Conservation (phyloP, 2,329 filamentous ascomycete genomes). For the Ascochyta koolunga region DNA sequence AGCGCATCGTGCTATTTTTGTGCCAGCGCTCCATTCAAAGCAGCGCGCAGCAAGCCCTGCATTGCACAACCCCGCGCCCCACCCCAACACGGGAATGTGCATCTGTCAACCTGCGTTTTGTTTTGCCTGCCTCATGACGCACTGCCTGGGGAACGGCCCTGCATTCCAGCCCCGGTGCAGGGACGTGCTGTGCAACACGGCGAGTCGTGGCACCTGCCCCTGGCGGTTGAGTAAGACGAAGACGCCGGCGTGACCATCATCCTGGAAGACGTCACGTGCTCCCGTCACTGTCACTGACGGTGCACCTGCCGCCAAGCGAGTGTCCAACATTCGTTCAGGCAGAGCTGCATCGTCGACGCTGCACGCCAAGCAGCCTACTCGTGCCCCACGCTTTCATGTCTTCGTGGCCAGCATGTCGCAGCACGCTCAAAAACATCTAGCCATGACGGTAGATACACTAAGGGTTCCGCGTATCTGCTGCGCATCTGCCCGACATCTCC, state of each 20-base stretch:
- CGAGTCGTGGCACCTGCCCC: slow-evolving; percentile 1
- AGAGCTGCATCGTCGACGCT: too few species aligned
- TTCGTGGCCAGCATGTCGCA: too few species aligned
- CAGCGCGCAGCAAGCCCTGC: not conserved
- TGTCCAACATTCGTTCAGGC: too few species aligned
- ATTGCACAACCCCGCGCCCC: slow-evolving; percentile 11
- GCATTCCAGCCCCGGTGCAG: not conserved
- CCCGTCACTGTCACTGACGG: too few species aligned
- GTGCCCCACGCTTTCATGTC: too few species aligned
- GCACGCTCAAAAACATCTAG: too few species aligned
- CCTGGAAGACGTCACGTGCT: slow-evolving; percentile 4
- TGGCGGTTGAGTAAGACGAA: slow-evolving; percentile 11
- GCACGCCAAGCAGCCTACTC: too few species aligned
- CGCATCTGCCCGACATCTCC: too few species aligned
- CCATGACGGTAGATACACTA: too few species aligned
- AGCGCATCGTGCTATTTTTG: slow-evolving; percentile 12
- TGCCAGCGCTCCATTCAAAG: not conserved
- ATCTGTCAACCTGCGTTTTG: slow-evolving; percentile 7
- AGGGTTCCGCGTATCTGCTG: too few species aligned
- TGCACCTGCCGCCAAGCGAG: too few species aligned
- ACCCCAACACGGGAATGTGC: slow-evolving; percentile 13
- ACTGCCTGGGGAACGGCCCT: not conserved
- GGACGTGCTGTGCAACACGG: too few species aligned
- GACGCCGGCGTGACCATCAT: slow-evolving; percentile 1
- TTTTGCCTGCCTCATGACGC: slow-evolving; percentile 4